A percentile compares a stretch with the other conserved stretches of the same genome.
Conservation (phyloP, 257 asterid species). For the Cordia subcordata region DNA sequence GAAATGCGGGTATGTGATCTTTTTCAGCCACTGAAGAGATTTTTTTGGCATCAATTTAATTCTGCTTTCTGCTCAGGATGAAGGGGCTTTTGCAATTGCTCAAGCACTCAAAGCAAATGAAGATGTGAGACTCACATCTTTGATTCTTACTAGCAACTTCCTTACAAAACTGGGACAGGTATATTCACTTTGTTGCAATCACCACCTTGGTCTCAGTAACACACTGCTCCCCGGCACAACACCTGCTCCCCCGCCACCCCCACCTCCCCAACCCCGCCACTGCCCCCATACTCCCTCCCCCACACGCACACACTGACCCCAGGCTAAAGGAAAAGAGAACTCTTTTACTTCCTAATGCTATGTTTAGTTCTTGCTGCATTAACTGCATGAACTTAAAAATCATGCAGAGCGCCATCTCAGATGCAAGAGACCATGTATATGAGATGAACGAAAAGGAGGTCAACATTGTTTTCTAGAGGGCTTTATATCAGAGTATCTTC, state of each 20-base stretch:
- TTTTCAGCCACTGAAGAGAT: background rate
- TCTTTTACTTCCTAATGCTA: background rate
- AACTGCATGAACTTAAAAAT: constrained; percentile 16
- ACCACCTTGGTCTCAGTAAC: too few relatives aligned
- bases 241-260: background rate
- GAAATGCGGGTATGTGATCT: constrained; percentile 71
- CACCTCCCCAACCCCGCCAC: background rate
- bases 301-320: too few relatives aligned
- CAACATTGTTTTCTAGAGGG: constrained; percentile 54
- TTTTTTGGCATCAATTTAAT: constrained; percentile 6
- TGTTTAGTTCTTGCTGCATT: too few relatives aligned
- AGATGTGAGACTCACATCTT: constrained; percentile 72
- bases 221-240: too few relatives aligned
- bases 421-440: constrained; percentile 84
- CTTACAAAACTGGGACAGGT: constrained; percentile 95
- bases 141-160: constrained; percentile 83
- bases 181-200: too few relatives aligned
- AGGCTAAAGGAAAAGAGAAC: background rate
- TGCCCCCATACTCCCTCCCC: background rate
- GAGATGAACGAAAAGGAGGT: constrained; percentile 97
- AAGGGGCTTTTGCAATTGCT: constrained; percentile 88
- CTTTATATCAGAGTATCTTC: background rate
- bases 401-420: constrained; percentile 87
- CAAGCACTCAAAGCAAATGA: constrained; percentile 94
- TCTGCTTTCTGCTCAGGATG: constrained; percentile 50